A percentile compares a stretch with the other conserved stretches of the same genome.
Conservation (phyloP, 805 yeast genomes). For the Yarrowia sp. region DNA sequence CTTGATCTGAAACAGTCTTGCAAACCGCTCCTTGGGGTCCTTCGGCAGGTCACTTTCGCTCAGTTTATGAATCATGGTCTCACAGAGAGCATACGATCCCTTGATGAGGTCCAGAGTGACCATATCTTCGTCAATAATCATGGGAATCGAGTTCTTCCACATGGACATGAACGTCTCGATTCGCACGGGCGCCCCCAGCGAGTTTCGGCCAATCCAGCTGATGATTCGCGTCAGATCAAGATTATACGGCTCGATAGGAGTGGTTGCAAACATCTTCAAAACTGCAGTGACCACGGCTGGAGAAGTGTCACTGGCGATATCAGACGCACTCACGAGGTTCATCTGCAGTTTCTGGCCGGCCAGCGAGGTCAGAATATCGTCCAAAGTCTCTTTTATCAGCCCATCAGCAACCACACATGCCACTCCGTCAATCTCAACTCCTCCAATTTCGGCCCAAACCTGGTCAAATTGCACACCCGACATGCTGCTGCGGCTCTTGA, state of each 20-base stretch:
- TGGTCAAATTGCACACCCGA: conserved; percentile 61
- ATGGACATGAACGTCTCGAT: conserved; percentile 54
- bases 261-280: conserved; percentile 56
- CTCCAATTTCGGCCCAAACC: conserved; percentile 62
- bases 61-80: conserved; percentile 59
- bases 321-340: conserved; percentile 38
- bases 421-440: conserved; percentile 59
- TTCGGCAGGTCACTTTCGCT: conserved; percentile 57
- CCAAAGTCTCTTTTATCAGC: conserved; percentile 44
- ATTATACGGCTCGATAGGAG: conserved; percentile 46
- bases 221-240: conserved; percentile 58
- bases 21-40: conserved; percentile 59
- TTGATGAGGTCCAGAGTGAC: conserved; percentile 60
- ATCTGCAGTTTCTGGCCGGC: conserved; percentile 34
- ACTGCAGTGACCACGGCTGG: conserved; percentile 59
- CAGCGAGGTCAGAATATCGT: conserved; percentile 45
- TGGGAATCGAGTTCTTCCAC: conserved; percentile 48
- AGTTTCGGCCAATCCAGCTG: conserved; percentile 68
- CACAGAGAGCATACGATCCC: conserved; percentile 61
- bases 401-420: conserved; percentile 50
- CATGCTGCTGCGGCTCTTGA: conserved; percentile 50
- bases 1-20: conserved; percentile 61
- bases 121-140: conserved; percentile 62
- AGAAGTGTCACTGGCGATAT: conserved; percentile 51
- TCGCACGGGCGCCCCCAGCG: conserved; percentile 52